Evolutionary conservation across 2,329 filamentous ascomycete genomes (phyloP).

Genomic region (Fusarium goolgardi): DNA sequence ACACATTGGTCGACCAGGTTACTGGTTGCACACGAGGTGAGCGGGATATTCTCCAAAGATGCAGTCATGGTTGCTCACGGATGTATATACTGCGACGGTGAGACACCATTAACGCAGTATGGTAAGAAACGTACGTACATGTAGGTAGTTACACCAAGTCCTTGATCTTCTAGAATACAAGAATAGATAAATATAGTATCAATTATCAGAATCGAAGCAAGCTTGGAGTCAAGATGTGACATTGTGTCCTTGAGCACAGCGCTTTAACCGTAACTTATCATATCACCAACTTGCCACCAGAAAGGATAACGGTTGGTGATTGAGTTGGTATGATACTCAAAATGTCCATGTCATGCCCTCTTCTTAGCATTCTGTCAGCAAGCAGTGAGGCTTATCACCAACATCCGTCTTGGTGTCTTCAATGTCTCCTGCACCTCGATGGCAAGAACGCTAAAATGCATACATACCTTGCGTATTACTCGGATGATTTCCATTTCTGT

Average conservation of each 20-base stretch:
- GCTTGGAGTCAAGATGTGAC: background rate
- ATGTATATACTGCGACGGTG: slow-evolving; percentile 10
- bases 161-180: slow-evolving; percentile 13
- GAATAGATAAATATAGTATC: slow-evolving; percentile 33
- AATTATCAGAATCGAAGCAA: background rate
- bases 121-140: slow-evolving; percentile 10
- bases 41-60: slow-evolving; percentile 13
- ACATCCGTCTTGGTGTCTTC: background rate
- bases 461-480: background rate
- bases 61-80: slow-evolving; percentile 6
- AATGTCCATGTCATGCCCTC: slow-evolving; percentile 12
- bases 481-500: background rate
- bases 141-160: background rate
- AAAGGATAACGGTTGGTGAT: background rate
- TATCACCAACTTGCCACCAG: background rate
- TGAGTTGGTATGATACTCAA: background rate
- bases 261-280: background rate
- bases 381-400: slow-evolving; percentile 8
- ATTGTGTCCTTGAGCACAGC: background rate
- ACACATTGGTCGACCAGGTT: slow-evolving; percentile 6
- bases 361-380: slow-evolving; percentile 20
- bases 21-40: slow-evolving; percentile 11
- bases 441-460: background rate
- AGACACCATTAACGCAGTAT: slow-evolving; percentile 19
- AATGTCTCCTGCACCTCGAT: slow-evolving; percentile 17